These are phyloP conservation scores for Xerocomus spinulosus DNA, from an alignment of 768 basidiomycete genomes.

Conservation along the genomic window DNA sequence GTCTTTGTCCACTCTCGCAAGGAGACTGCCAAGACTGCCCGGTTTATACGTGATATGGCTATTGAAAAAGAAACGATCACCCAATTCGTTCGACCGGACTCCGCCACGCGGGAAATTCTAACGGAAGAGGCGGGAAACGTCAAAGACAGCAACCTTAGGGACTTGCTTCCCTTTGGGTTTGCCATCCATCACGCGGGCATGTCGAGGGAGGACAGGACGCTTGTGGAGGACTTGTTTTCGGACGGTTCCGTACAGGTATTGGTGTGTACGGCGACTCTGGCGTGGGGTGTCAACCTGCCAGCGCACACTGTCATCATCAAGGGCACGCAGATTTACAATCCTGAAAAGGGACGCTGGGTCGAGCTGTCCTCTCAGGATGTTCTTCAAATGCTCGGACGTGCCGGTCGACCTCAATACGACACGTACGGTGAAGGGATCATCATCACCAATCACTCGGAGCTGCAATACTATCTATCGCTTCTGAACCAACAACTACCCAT, in stretches of 20 bases:
- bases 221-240: slow-evolving; percentile 92
- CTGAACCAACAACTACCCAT: slow-evolving; percentile 98
- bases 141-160: slow-evolving; percentile 77
- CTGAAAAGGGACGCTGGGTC: slow-evolving; percentile 97
- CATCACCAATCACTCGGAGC: slow-evolving; percentile 94
- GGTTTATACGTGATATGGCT: slow-evolving; percentile 90
- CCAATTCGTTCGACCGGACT: slow-evolving; percentile 92
- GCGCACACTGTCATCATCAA: slow-evolving; percentile 99
- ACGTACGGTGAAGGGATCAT: slow-evolving; percentile 97
- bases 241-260: slow-evolving; percentile 91
- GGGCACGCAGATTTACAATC: slow-evolving; percentile 99
- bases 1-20: slow-evolving; percentile 99
- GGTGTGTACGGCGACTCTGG: slow-evolving; percentile 95
- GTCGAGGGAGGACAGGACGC: slow-evolving; percentile 82
- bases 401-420: slow-evolving; percentile 95
- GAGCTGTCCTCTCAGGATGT: slow-evolving; percentile 95
- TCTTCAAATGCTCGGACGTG: slow-evolving; percentile 96
- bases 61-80: slow-evolving; percentile 96
- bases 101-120: slow-evolving; percentile 86
- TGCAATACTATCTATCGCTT: slow-evolving; percentile 94
- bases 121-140: slow-evolving; percentile 78
- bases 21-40: slow-evolving; percentile 96
- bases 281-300: slow-evolving; percentile 99
- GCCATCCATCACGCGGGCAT: slow-evolving; percentile 98
- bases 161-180: slow-evolving; percentile 93